Evolutionary conservation across 108 stramenopile species (phyloP), one percentile per base, ranked within the genome.

Genomic region (Aurantiochytrium sp.): DNA sequence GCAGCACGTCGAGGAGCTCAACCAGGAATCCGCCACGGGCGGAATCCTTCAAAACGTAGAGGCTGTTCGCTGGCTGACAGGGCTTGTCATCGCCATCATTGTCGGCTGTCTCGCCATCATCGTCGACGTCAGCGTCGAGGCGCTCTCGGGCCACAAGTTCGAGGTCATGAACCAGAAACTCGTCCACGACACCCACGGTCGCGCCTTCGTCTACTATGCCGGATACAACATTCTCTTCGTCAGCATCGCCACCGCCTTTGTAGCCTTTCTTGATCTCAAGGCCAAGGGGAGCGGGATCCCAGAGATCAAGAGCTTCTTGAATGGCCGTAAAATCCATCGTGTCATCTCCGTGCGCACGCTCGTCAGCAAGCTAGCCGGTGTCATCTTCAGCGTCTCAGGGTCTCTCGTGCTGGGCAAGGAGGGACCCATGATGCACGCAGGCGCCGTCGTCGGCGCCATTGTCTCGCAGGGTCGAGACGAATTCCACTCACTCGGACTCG

Each of bases 351-450:
- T 97, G 92, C 97, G 96, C 91, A 99, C 99, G 5, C 89, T 99
- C 60, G 87, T 98, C 35, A 97, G 97, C 73, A 98, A 98, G 92
- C 97, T 97, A 12, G 69, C 97, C 12, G 98, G 99, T 69, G 97
- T 98, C 4, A 95, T 96, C 21, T 98, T 98, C 76, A 93, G 95
- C 25, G 98, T 98, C 12, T 95, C 96, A 5, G 96, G 95, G 21
- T 97, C 97, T 6, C 92, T 99, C 53, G 98, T 98, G 3, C 96
- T 97, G 21, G 99, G 99, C 76, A 98, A 98, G 91, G 99, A 99
- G 91, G 99, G 98, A 4, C 89, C 89, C 29, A 90, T 90, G 89
- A 90, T 90, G 57, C 89, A 90, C 92, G 91, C 83, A 23, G 94
- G 94, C 16, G 91, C 93, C 21, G 89, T 93, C 72, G 60, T 93